Evolutionary conservation across 768 basidiomycete genomes (phyloP), one percentile per base, ranked within the genome.

Genomic region (Boletus subparvulus): DNA sequence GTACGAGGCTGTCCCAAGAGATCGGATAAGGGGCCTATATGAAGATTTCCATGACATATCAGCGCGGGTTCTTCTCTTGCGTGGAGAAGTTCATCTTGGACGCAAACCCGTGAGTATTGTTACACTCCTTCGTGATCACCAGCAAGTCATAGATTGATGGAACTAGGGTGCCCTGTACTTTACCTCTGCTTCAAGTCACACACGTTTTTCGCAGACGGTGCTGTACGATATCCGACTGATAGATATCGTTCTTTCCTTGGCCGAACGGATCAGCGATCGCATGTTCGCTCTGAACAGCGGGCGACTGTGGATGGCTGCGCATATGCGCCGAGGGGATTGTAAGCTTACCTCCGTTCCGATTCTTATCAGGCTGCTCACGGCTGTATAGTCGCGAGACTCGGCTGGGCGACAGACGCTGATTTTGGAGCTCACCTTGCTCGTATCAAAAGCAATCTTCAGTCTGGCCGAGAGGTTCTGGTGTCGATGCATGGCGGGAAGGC

Each of bases 291-390:
- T 62, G 19, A 68, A 49, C 14, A 61, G 44, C 1, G 76, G 75
- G 12, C 69, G 76, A 10, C 58, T 72, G 17, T 78, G 77, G 78
- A 75, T 78, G 74, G 73, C 73, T 45, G 75, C 73, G 10, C 77
- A 78, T 33, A 78, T 78, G 78, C 76, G 77, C 35, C 67, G 77
- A 47, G 78, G 78, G 1, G 77, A 78, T 47, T 78, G 76, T 78
- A 48, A 65, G 75, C 42, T n/a, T 44, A 8, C 12, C 4, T 40
- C 13, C 8, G 3, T 50, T 41, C 8, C 10, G 1, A 16, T 21
- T n/a, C 6, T 4, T 28, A 19, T 16, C 33, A 28, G 30, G 6
- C 3, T 14, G 26, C 24, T 65, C 40, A 66, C 14, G 11, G 21
- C 14, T 11, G 0, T 50, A n/a, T 53, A 69, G 74, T 73, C 52